phyloP scores from a whole-genome alignment of 2,329 filamentous ascomycete genomes.

The Talaromyces sp. region DNA sequence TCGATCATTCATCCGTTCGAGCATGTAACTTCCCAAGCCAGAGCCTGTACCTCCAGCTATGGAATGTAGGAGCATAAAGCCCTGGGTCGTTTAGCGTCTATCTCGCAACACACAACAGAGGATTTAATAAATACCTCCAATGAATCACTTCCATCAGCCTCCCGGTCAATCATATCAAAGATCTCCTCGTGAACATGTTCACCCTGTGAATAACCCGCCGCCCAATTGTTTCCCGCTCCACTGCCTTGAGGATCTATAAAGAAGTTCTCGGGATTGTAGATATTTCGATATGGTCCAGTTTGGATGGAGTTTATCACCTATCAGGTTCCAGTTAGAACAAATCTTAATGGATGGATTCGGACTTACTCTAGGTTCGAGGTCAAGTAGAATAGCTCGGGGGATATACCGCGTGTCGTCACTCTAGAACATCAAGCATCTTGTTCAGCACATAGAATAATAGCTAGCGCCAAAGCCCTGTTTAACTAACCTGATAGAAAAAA shows the following conservation, averaged over 20 bases:
- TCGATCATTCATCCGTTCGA: slow-evolving; percentile 91
- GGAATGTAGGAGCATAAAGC: slow-evolving; percentile 98
- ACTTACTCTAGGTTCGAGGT: slow-evolving; percentile 80
- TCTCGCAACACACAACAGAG: neutral
- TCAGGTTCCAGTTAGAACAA: slow-evolving; percentile 9
- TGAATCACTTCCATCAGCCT: slow-evolving; percentile 96
- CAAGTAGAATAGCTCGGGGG: slow-evolving; percentile 88
- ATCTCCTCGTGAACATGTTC: slow-evolving; percentile 92
- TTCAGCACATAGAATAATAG: neutral
- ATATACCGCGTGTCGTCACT: slow-evolving; percentile 99
- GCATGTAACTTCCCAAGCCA: slow-evolving; percentile 87
- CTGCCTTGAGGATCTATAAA: slow-evolving; percentile 91
- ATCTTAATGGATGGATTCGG: neutral
- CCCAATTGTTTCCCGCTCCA: slow-evolving; percentile 97
- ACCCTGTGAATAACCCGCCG: slow-evolving; percentile 88
- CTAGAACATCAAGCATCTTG: slow-evolving; percentile 39
- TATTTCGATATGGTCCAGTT: slow-evolving; percentile 90
- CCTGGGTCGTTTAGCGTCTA: slow-evolving; percentile 44
- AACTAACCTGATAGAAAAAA: slow-evolving; percentile 77
- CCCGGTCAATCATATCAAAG: slow-evolving; percentile 98
- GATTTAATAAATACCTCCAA: slow-evolving; percentile 61
- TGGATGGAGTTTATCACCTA: slow-evolving; percentile 88
- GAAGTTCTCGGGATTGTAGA: slow-evolving; percentile 99
- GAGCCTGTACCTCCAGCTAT: slow-evolving; percentile 96
- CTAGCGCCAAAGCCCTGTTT: neutral